These are phyloP conservation scores for Plenodomus lindquistii DNA, from an alignment of 2,329 filamentous ascomycete species.

Conservation along the genomic window DNA sequence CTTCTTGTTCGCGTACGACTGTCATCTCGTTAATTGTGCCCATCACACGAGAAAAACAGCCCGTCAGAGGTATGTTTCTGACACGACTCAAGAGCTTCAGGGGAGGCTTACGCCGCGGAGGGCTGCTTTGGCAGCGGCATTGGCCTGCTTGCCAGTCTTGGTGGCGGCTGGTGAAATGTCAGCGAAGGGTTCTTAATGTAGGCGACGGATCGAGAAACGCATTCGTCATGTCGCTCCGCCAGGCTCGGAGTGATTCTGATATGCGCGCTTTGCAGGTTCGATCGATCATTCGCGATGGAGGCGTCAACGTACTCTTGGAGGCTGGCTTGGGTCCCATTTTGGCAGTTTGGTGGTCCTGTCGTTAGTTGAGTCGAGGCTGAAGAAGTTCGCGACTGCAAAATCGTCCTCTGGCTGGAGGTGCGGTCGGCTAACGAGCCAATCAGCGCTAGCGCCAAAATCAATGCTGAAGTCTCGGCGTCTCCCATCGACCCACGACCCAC, in stretches of 20 bases:
- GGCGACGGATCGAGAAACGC: slow-evolving; percentile 21
- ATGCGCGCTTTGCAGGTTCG: slow-evolving; percentile 11
- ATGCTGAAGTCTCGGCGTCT: slow-evolving; percentile 21
- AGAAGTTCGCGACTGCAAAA: slow-evolving; percentile 16
- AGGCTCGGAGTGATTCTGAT: slow-evolving; percentile 7
- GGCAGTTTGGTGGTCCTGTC: slow-evolving; percentile 41
- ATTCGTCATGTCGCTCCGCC: slow-evolving; percentile 23
- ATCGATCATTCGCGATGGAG: slow-evolving; percentile 10
- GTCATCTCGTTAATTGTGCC: slow-evolving; percentile 47
- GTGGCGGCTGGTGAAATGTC: slow-evolving; percentile 49
- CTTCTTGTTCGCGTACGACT: slow-evolving; percentile 81
- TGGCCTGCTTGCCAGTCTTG: slow-evolving; percentile 78
- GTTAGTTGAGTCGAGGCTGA: slow-evolving; percentile 33
- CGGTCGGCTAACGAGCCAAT: slow-evolving; percentile 10
- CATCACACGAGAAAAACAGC: slow-evolving; percentile 50
- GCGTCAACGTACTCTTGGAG: slow-evolving; percentile 40
- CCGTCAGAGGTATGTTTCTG: slow-evolving; percentile 58
- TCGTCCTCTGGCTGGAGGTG: background rate
- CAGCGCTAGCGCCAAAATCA: slow-evolving; percentile 20
- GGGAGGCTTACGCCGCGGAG: slow-evolving; percentile 81
- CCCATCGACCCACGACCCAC: background rate
- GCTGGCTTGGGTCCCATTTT: slow-evolving; percentile 47
- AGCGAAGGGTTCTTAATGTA: slow-evolving; percentile 20
- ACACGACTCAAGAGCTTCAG: slow-evolving; percentile 51
- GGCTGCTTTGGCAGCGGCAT: slow-evolving; percentile 91